phyloP scores from a whole-genome alignment of 345 rosid species.

The Camelina sativa region DNA sequence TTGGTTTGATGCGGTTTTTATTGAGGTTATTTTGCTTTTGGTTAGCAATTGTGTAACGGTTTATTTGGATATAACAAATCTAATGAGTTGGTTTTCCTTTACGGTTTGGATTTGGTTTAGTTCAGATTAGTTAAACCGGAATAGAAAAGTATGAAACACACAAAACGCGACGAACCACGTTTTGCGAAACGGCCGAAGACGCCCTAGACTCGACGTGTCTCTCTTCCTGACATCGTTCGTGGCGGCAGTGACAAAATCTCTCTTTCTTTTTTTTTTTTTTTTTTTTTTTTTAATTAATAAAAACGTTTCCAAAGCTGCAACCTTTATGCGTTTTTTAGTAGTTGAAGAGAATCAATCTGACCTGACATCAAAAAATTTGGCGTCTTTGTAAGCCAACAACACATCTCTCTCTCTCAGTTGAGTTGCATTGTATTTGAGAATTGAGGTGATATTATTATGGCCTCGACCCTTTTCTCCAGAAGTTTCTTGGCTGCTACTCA shows the following conservation, averaged over 20 bases:
- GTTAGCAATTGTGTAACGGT: not conserved
- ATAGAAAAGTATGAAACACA: not conserved
- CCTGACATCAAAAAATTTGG: constrained; percentile 1
- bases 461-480: constrained; percentile 56
- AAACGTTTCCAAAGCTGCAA: constrained; percentile 25
- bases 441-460: constrained; percentile 50
- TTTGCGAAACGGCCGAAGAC: constrained; percentile 19
- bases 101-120: constrained; percentile 2
- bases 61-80: no score
- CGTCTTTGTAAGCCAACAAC: not conserved
- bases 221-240: constrained; percentile 24
- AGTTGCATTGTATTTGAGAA: constrained; percentile 31
- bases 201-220: constrained; percentile 34
- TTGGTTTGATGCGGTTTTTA: not conserved
- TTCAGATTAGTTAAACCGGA: constrained; percentile 4
- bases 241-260: constrained; percentile 21
- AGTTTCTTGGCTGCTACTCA: constrained; percentile 48
- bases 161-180: not conserved
- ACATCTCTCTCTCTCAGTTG: not conserved
- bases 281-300: not conserved
- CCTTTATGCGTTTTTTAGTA: not conserved
- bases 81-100: not conserved
- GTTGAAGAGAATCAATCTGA: constrained; percentile 29
- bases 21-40: not conserved
- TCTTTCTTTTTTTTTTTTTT: not conserved